Conservation (phyloP, 2,329 filamentous ascomycete species). For the Nigrospora sphaerica region DNA sequence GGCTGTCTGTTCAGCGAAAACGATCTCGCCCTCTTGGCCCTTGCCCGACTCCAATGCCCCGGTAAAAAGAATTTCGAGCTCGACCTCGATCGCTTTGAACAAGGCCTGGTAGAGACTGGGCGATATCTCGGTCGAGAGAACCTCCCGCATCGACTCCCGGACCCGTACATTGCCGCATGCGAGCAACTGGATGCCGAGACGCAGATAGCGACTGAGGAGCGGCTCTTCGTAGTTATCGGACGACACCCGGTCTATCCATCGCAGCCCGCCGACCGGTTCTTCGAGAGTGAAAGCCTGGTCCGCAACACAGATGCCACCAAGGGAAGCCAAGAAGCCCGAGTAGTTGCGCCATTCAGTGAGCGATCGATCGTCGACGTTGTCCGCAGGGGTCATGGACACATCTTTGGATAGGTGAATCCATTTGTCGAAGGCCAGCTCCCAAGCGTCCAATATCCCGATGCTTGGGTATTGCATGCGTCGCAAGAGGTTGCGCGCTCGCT, state of each 20-base stretch:
- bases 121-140: conserved; percentile 58
- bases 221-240: conserved; percentile 55
- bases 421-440: conserved; percentile 58
- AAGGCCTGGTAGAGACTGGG: conserved; percentile 54
- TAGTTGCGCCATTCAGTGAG: conserved; percentile 62
- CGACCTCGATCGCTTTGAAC: conserved; percentile 58
- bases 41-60: conserved; percentile 45
- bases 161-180: conserved; percentile 58
- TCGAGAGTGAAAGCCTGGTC: conserved; percentile 50
- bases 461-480: conserved; percentile 56
- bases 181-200: conserved; percentile 57
- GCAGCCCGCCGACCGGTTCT: conserved; percentile 49
- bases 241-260: conserved; percentile 58
- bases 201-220: conserved; percentile 52
- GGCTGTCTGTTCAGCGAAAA: conserved; percentile 62
- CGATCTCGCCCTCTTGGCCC: conserved; percentile 51
- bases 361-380: conserved; percentile 46
- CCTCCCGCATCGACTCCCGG: conserved; percentile 60
- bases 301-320: conserved; percentile 59
- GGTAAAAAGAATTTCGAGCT: conserved; percentile 56
- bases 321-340: conserved; percentile 60
- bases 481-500: conserved; percentile 52
- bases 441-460: conserved; percentile 59
- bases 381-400: conserved; percentile 44
- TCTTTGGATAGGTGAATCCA: conserved; percentile 60